These are phyloP conservation scores for Hura crepitans DNA, from an alignment of 441 rosid species.

Conservation along the genomic window DNA sequence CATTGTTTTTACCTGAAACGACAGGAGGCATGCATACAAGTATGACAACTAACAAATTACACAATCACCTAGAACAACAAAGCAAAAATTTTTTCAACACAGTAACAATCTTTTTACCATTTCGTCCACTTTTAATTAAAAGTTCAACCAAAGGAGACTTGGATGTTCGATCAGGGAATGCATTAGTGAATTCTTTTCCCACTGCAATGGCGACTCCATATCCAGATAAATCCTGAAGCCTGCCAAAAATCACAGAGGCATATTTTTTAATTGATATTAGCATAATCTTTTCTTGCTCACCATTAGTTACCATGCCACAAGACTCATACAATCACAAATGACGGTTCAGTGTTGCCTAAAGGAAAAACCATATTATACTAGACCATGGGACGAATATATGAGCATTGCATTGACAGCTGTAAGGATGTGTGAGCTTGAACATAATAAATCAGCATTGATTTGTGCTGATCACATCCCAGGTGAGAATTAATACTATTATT, in stretches of 20 bases:
- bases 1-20: slow-evolving; percentile 71
- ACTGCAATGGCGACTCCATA: slow-evolving; percentile 76
- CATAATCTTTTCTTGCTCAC: not conserved
- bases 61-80: slow-evolving; percentile 2
- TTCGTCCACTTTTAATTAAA: slow-evolving; percentile 66
- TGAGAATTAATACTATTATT: not conserved
- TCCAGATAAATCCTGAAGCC: slow-evolving; percentile 91
- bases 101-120: slow-evolving; percentile 45
- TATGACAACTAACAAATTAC: not conserved
- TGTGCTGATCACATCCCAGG: not conserved
- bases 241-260: slow-evolving; percentile 29
- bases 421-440: not conserved
- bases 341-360: too few species aligned
- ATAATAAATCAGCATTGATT: not conserved
- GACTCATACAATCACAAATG: too few species aligned
- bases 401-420: not conserved
- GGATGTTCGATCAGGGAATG: slow-evolving; percentile 61
- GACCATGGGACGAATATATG: not conserved
- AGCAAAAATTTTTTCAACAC: slow-evolving; percentile 13
- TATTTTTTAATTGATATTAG: not conserved
- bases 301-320: not conserved
- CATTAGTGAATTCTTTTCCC: slow-evolving; percentile 48
- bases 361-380: not conserved
- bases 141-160: slow-evolving; percentile 60
- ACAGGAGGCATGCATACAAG: slow-evolving; percentile 6